Percentiles rank a stretch among this genome's conserved stretches.
Conservation (phyloP, 2,329 filamentous ascomycete species). For the Alternaria novae-zelandiae region DNA sequence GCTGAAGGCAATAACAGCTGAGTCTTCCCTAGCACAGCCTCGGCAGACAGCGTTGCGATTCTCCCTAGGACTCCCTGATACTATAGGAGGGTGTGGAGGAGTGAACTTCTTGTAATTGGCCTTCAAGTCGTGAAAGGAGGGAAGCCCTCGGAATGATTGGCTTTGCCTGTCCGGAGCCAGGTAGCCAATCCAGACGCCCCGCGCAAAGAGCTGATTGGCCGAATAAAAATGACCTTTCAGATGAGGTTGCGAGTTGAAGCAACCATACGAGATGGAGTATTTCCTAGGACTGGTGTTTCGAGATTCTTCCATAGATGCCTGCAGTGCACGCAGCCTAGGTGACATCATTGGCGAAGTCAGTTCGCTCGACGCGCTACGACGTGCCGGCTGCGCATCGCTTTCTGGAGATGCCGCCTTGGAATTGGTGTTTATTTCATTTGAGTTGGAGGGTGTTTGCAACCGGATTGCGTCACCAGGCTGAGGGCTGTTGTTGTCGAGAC, state of each 20-base stretch:
- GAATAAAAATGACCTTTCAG: constrained; percentile 19
- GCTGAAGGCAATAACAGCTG: constrained; percentile 17
- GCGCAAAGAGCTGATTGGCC: constrained; percentile 15
- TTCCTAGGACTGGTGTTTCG: neutral
- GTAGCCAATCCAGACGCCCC: constrained; percentile 33
- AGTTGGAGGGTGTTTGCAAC: neutral
- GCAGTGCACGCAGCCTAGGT: neutral
- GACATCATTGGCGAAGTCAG: constrained; percentile 4
- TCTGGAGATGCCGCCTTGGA: neutral
- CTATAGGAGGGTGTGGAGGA: constrained; percentile 12
- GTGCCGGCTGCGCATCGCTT: neutral
- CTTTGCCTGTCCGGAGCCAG: constrained; percentile 15
- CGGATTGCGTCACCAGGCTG: neutral
- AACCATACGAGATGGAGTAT: neutral
- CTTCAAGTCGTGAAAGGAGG: constrained; percentile 19
- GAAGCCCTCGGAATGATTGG: constrained; percentile 17
- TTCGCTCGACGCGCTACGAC: neutral
- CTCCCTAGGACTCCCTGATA: neutral
- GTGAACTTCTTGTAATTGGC: constrained; percentile 12
- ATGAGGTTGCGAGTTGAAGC: constrained; percentile 18
- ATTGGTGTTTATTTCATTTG: neutral
- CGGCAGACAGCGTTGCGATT: constrained; percentile 26
- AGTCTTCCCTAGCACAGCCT: constrained; percentile 19
- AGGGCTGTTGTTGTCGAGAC: neutral
- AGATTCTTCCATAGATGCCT: neutral